Percentiles rank a stretch among this genome's conserved stretches.
Evolutionary conservation across 352 stramenopile genomes (phyloP).

Genomic region (Globisporangium mamillatum): DNA sequence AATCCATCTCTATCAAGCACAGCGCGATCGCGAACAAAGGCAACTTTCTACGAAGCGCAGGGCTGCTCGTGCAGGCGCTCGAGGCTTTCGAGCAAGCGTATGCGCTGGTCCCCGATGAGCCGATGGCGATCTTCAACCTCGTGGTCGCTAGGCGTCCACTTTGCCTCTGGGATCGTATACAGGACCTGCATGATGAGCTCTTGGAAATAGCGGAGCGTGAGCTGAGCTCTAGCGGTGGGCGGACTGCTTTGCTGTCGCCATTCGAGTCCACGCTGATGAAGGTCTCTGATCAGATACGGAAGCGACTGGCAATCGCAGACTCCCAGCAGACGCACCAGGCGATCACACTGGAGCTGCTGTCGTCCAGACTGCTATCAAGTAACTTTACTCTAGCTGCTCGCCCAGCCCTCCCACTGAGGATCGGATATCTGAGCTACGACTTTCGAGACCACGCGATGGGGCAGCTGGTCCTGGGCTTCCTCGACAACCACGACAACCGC

Average conservation of each 20-base stretch:
- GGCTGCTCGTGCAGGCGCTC: constrained; percentile 36
- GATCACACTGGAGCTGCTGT: constrained; percentile 29
- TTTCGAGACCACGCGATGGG: constrained; percentile 93
- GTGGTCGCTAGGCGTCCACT: constrained; percentile 51
- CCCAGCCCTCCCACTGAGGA: constrained; percentile 41
- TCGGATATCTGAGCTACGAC: constrained; percentile 90
- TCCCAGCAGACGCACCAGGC: constrained; percentile 34
- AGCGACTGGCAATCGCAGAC: constrained; percentile 36
- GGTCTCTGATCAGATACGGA: constrained; percentile 47
- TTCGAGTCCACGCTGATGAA: constrained; percentile 70
- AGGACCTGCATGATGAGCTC: constrained; percentile 47
- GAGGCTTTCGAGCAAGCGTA: constrained; percentile 33
- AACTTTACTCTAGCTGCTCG: not conserved
- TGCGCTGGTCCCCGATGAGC: constrained; percentile 20
- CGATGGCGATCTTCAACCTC: constrained; percentile 44
- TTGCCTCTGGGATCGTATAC: constrained; percentile 53
- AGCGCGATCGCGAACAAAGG: constrained; percentile 72
- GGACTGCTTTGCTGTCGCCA: constrained; percentile 38
- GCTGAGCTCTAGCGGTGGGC: constrained; percentile 9
- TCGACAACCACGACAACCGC: constrained; percentile 67
- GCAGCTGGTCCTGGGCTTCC: constrained; percentile 81
- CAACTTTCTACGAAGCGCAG: constrained; percentile 56
- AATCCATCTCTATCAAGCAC: constrained; percentile 15
- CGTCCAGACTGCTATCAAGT: constrained; percentile 7
- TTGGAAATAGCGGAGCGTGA: constrained; percentile 24